Evolutionary conservation across 495 filamentous ascomycete genomes (phyloP), one percentile per base, ranked within the genome.

Genomic region (Xylaria sp.): DNA sequence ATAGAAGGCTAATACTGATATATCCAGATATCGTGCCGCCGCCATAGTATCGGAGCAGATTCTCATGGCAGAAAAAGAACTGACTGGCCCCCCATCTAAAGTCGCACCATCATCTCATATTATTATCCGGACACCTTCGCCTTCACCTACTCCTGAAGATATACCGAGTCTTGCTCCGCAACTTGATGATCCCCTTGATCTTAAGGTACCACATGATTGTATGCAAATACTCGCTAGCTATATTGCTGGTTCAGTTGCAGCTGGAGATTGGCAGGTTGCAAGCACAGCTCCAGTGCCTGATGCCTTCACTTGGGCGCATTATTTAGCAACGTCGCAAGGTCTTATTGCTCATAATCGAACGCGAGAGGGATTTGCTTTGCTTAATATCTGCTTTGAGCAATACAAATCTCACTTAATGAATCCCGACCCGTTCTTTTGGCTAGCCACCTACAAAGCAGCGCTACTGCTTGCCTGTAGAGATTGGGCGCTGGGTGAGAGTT

Each of bases 71-170:
- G 73, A 78, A 61, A 78, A 67, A 41, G 75, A 70, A 21, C 21
- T 21, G 5, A 40, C 44, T 19, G 58, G 21, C 6, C 50, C 63
- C 3, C 37, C 41, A 53, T 41, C 71, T 29, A 64, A 50, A 7
- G 5, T 24, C 12, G 6, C 70, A 29, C 21, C 69, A 5, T 52
- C 46, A 14, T 50, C 71, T 24, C 75, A 78, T 8, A 78, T 83
- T 46, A 59, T 78, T 26, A 80, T 76, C 73, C 76, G 76, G 14
- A 80, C 78, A 15, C 81, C 81, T 0, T 77, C 78, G 7, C 81
- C 81, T 0, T 77, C 80, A 4, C 79, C 75, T 7, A 67, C 69
- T 15, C 75, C 75, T 26, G 71, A 75, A 7, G 61, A 43, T 33
- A 62, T 41, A 43, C 81, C 62, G 64, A 73, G 70, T 21, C 74